Evolutionary conservation across 345 rosid species (phyloP), one percentile per base, ranked within the genome.

Genomic region (Draba incana): DNA sequence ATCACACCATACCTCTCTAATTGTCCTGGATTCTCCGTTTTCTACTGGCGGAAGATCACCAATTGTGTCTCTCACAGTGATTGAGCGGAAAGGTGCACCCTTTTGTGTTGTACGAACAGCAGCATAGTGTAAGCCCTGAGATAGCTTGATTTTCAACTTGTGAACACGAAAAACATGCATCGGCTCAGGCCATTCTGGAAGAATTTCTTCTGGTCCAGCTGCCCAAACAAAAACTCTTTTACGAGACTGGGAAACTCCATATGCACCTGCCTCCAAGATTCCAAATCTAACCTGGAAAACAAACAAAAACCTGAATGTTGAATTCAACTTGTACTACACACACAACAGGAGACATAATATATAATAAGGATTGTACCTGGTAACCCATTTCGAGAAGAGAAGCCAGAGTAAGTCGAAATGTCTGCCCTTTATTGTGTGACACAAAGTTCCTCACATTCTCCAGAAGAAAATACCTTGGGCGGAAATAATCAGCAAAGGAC

Each of bases 101-200:
- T 2, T 23, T 37, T 84, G 76, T 6, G 97, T 90, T 72, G 96
- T 93, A 59, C 78, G 80, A 68, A 76, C 94, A 50, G 96, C 97
- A 72, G 96, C 86, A 71, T 85, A 87, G 3, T 75, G 80, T 39
- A 69, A 51, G 61, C 85, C 80, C 37, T 46, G 53, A 1, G 96
- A 66, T 61, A 90, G 62, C 1, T 81, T 42, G 59, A 93, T 69
- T 64, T 84, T 93, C 71, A 90, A 67, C 77, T 85, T 81, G 0
- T 94, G 85, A 48, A 57, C 84, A 51, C 80, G 67, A 70, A 93
- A 93, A 44, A 93, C 97, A 62, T 90, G 92, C 97, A 93, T 90
- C 35, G 98, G 96, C 77, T 93, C 98, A 7, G 98, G 98, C 97
- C 98, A 93, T 68, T 93, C 97, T 4, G 98, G 98, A 31, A 93